Evolutionary conservation across 768 basidiomycete species (phyloP).

Genomic region (Gyrodon lividus): DNA sequence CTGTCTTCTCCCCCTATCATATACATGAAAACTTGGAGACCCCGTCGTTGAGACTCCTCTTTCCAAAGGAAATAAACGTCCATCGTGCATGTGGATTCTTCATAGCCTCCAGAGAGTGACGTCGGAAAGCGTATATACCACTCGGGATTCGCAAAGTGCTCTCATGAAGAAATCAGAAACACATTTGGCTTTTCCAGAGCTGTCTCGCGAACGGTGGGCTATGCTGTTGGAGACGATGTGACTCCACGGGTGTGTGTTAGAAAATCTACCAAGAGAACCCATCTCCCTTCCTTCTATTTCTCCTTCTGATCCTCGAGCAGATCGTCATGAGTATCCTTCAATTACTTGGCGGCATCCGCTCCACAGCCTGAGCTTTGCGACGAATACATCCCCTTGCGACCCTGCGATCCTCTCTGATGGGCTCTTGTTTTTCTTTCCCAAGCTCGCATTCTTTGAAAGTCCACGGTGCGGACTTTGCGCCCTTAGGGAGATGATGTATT

Average conservation of each 20-base stretch:
- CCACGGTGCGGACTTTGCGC: not conserved
- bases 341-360: not conserved
- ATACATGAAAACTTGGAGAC: not conserved
- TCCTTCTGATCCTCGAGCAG: conserved; percentile 9
- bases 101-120: no score
- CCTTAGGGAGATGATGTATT: not conserved
- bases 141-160: no score
- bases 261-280: conserved; percentile 7
- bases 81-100: no score
- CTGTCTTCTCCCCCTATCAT: conserved; percentile 2
- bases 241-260: not conserved
- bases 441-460: not conserved
- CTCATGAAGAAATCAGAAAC: not conserved
- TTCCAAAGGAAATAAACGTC: not conserved
- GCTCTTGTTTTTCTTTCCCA: not conserved
- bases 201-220: not conserved
- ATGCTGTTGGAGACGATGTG: not conserved
- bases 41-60: not conserved
- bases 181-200: not conserved
- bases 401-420: no score
- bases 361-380: not conserved
- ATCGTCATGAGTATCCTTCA: conserved; percentile 1
- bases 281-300: conserved; percentile 1
- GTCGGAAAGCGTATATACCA: not conserved
- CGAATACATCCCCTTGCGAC: not conserved